Base-by-base conservation (phyloP, 768 basidiomycete genomes). In the Auriscalpium vulgare region DNA sequence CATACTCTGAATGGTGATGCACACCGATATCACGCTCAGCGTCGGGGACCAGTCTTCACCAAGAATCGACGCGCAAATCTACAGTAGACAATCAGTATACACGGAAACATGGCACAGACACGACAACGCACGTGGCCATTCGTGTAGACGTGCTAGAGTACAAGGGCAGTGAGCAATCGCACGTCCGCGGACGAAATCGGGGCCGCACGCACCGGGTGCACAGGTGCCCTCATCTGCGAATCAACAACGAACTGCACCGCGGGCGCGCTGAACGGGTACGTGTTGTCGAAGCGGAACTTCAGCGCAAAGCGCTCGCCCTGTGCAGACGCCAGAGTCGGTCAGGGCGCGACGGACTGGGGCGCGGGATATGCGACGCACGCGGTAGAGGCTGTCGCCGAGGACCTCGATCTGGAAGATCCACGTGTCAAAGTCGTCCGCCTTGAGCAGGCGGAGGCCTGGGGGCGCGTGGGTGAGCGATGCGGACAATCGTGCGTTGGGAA, bases 11-110 rank as follows among this genome's bases (percentile, higher is more conserved):
- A 95, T 71, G 4, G 91, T 93, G 16, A 92, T 80, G 64, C 89
- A 92, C 45, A 93, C 82, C 2, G 88, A 80, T 29, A 85, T 76
- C 19, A 90, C 89, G 58, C 86, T 90, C 59, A 92, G 71, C n/a
- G 91, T 89, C 0, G 90, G 91, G 10, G 88, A 90, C 91, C 91
- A 93, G 61, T 92, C 91, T 62, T 80, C 87, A 29, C 90, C 92
- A 8, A 95, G 81, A 55, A 95, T 92, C 13, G 88, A 91, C 9
- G 88, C 90, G 65, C 91, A 94, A 62, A 94, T 93, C 87, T 93
- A 62, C 16, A 11, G 40, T 14, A 17, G 21, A 19, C 44, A 4
- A n/a, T 40, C 29, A 46, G 11, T 14, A 29, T 48, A 11, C 13
- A 19, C 16, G 16, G 49, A 13, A 44, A 58, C 54, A 62, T 62